Evolutionary conservation across 768 basidiomycete genomes (phyloP).

Genomic region (Trametes coccinea): DNA sequence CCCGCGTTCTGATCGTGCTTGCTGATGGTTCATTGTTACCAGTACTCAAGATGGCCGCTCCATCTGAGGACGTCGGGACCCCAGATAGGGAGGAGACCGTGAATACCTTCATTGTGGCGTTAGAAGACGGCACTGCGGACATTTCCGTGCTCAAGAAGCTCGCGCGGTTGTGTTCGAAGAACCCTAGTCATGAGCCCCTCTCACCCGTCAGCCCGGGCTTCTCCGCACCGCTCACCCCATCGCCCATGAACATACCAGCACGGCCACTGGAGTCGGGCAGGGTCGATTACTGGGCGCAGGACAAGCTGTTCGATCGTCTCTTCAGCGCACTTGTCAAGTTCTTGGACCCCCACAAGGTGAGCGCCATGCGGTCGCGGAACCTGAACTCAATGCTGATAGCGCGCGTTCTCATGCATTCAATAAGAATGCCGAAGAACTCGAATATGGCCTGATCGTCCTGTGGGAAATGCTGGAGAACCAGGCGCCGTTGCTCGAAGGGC

Average conservation of each 20-base stretch:
- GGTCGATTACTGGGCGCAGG: constrained; percentile 70
- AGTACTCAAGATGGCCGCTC: constrained; percentile 52
- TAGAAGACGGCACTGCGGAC: constrained; percentile 56
- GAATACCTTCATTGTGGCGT: constrained; percentile 49
- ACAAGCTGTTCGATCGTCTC: constrained; percentile 68
- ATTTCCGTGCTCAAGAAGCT: constrained; percentile 63
- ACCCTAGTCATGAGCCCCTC: constrained; percentile 50
- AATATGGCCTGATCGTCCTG: constrained; percentile 77
- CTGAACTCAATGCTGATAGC: constrained; percentile 19
- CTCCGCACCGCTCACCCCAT: constrained; percentile 54
- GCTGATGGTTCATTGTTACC: constrained; percentile 44
- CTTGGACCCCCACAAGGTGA: constrained; percentile 63
- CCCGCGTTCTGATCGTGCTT: constrained; percentile 15
- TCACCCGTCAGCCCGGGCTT: constrained; percentile 57
- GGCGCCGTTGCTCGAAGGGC: constrained; percentile 69
- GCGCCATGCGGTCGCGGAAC: constrained; percentile 1
- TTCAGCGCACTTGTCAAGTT: constrained; percentile 66
- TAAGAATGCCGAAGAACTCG: constrained; percentile 64
- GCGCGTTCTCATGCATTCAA: constrained; percentile 17
- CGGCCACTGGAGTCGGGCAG: constrained; percentile 45
- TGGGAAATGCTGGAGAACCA: constrained; percentile 87
- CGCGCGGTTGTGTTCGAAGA: constrained; percentile 60
- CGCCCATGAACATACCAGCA: constrained; percentile 49
- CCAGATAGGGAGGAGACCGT: constrained; percentile 51
- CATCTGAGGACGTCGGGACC: constrained; percentile 38